A percentile compares a stretch with the other conserved stretches of the same genome.
Evolutionary conservation across 2,329 filamentous ascomycete genomes (phyloP).

Genomic region (Aspergillus sp.): DNA sequence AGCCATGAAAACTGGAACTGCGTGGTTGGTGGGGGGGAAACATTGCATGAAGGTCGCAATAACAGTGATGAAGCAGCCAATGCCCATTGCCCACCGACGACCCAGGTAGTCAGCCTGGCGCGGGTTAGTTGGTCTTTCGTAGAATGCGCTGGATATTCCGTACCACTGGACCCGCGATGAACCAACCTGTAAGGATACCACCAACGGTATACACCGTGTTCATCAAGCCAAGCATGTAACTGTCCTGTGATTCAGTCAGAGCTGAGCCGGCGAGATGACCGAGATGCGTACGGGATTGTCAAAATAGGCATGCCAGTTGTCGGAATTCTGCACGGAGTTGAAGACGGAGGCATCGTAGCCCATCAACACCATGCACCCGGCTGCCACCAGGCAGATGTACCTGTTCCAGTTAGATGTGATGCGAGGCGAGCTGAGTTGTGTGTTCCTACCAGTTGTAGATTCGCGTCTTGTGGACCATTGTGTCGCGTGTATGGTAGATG

Average conservation of each 20-base stretch:
- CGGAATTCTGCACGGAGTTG: constrained; percentile 68
- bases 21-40: background rate
- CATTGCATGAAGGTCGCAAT: background rate
- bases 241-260: background rate
- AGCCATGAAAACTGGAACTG: constrained; percentile 28
- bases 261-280: background rate
- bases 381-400: constrained; percentile 69
- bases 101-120: background rate
- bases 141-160: constrained; percentile 58
- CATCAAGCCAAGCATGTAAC: constrained; percentile 53
- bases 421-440: background rate
- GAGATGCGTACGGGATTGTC: constrained; percentile 39
- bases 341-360: constrained; percentile 73
- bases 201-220: constrained; percentile 72
- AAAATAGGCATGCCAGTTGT: constrained; percentile 68
- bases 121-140: background rate
- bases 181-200: constrained; percentile 68
- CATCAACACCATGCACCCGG: constrained; percentile 73
- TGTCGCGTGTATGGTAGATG: background rate
- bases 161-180: constrained; percentile 66
- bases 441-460: constrained; percentile 29
- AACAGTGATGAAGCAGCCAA: background rate
- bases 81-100: background rate
- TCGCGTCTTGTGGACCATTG: constrained; percentile 19
- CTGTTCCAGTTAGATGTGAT: constrained; percentile 22